Conservation (phyloP, 2,329 filamentous ascomycete genomes). For the Byssochlamys sp. region DNA sequence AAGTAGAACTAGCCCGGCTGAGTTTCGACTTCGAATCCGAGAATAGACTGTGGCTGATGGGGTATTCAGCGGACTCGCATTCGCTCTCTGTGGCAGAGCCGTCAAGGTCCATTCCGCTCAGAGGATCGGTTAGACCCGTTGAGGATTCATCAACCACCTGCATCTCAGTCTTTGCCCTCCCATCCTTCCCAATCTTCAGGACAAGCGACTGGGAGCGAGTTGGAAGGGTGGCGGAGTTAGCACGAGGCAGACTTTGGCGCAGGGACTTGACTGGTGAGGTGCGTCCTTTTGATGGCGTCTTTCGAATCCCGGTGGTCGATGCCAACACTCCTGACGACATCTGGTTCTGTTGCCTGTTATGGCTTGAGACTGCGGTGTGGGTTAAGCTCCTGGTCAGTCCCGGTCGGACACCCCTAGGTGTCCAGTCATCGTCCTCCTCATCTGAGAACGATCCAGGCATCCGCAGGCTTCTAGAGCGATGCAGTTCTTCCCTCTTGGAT, state of each 20-base stretch:
- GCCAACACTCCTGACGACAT: constrained; percentile 21
- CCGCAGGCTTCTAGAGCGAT: constrained; percentile 23
- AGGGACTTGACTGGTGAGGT: constrained; percentile 32
- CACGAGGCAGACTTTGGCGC: constrained; percentile 22
- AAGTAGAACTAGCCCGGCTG: constrained; percentile 25
- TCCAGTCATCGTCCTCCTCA: constrained; percentile 26
- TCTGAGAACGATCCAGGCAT: constrained; percentile 18
- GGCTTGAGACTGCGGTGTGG: constrained; percentile 24
- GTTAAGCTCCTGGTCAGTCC: constrained; percentile 33
- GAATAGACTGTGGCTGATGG: constrained; percentile 28
- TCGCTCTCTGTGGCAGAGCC: constrained; percentile 36
- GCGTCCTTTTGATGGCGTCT: constrained; percentile 35
- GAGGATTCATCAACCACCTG: constrained; percentile 24
- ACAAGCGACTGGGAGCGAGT: constrained; percentile 34
- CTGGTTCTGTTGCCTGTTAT: constrained; percentile 21
- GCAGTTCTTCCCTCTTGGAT: constrained; percentile 35
- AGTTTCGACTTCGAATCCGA: constrained; percentile 20
- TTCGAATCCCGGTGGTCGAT: constrained; percentile 28
- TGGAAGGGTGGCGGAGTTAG: constrained; percentile 22
- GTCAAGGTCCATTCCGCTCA: constrained; percentile 32
- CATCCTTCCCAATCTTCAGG: constrained; percentile 40
- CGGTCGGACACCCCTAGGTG: constrained; percentile 25
- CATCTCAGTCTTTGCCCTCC: constrained; percentile 39
- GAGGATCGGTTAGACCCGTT: constrained; percentile 25
- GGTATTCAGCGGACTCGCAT: constrained; percentile 31